phyloP scores from a whole-genome alignment of 169 alveolate genomes.

The Plasmodium falciparum region DNA sequence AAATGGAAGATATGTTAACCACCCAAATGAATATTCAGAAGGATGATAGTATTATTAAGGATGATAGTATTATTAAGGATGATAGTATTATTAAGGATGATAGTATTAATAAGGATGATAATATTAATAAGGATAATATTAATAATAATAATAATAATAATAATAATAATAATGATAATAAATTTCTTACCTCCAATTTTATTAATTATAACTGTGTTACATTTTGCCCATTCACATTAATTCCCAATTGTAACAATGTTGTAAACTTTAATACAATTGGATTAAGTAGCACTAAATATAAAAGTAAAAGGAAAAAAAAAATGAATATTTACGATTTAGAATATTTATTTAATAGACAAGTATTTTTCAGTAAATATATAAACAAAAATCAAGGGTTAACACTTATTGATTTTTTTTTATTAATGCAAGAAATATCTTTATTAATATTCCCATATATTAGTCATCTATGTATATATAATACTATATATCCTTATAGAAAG shows the following conservation, averaged over 20 bases:
- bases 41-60: no score
- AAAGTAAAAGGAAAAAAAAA: slow-evolving; percentile 41
- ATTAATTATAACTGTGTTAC: background rate
- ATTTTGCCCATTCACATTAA: slow-evolving; percentile 73
- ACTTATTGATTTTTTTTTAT: slow-evolving; percentile 73
- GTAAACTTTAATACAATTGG: slow-evolving; percentile 65
- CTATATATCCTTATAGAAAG: slow-evolving; percentile 48
- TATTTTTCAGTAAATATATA: slow-evolving; percentile 71
- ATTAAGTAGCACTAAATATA: slow-evolving; percentile 23
- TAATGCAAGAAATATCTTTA: slow-evolving; percentile 72
- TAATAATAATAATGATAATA: no score
- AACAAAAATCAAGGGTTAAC: slow-evolving; percentile 78
- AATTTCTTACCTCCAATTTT: no score
- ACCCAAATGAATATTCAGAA: no score
- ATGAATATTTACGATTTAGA: slow-evolving; percentile 75
- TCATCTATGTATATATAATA: slow-evolving; percentile 20
- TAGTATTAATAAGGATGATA: no score
- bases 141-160: no score
- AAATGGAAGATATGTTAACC: no score
- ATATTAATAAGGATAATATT: no score
- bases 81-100: no score
- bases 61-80: no score
- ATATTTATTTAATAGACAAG: slow-evolving; percentile 70
- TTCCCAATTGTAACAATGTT: slow-evolving; percentile 44
- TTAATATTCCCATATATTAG: slow-evolving; percentile 69